A percentile compares a stretch with the other conserved stretches of the same genome.
Conservation (phyloP, 768 basidiomycete genomes). For the Leccinum imitatum region DNA sequence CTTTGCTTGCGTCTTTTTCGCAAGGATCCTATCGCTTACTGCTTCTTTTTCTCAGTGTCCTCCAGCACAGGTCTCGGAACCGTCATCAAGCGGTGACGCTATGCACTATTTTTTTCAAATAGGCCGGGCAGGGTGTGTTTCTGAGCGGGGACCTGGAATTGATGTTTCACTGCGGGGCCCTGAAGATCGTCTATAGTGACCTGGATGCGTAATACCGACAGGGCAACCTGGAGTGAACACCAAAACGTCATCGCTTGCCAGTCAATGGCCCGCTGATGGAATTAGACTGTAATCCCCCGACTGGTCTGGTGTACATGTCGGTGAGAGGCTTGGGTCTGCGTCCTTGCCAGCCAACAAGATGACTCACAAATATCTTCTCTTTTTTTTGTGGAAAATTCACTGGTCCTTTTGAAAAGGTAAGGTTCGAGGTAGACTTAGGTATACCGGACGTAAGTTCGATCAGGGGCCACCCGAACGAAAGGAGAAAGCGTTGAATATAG, state of each 20-base stretch:
- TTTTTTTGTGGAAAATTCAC: background rate
- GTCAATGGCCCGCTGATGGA: background rate
- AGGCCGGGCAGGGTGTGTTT: background rate
- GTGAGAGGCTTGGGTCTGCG: background rate
- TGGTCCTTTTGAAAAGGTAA: background rate
- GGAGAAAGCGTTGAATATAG: background rate
- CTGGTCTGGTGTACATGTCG: background rate
- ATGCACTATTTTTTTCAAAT: background rate
- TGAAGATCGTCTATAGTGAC: background rate
- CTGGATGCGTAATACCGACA: background rate
- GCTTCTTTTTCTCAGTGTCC: background rate
- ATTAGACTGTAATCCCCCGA: background rate
- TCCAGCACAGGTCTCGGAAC: background rate
- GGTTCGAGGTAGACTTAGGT: background rate
- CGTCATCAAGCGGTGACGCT: background rate
- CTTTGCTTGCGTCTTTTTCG: background rate
- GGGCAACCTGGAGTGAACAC: background rate
- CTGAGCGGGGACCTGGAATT: background rate
- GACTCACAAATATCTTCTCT: background rate
- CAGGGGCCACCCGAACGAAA: background rate
- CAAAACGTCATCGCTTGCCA: background rate
- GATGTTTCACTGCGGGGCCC: background rate
- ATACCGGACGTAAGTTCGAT: background rate
- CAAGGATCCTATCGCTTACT: background rate
- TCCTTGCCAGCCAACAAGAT: background rate